Evolutionary conservation across 169 alveolate species (phyloP).

Genomic region (Nephromyces sp.): DNA sequence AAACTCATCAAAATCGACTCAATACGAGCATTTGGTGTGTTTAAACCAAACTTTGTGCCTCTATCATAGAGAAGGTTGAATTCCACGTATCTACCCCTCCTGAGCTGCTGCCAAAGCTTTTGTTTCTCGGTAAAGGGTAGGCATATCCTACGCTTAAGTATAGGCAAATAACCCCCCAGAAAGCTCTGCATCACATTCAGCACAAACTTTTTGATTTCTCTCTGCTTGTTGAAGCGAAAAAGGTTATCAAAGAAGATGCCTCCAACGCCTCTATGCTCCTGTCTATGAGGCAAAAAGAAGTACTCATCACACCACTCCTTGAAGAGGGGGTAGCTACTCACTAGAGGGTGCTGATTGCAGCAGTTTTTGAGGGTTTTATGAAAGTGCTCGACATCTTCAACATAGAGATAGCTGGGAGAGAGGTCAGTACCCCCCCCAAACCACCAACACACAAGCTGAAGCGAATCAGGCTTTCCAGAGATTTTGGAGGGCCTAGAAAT

Average conservation of each 20-base stretch:
- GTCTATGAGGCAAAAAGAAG: constrained; percentile 59
- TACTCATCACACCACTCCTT: constrained; percentile 71
- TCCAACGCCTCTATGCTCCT: constrained; percentile 73
- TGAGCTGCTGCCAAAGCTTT: constrained; percentile 62
- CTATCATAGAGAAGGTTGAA: constrained; percentile 67
- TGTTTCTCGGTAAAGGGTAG: constrained; percentile 51
- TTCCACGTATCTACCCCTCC: constrained; percentile 78
- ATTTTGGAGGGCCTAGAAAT: constrained; percentile 35
- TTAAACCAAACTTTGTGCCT: constrained; percentile 73
- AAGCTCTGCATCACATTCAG: constrained; percentile 13
- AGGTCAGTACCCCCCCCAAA: constrained; percentile 83
- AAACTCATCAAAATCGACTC: constrained; percentile 57
- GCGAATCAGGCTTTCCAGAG: constrained; percentile 3
- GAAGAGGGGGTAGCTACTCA: constrained; percentile 53
- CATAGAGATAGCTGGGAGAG: constrained; percentile 68
- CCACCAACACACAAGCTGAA: constrained; percentile 53
- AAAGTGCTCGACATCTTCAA: constrained; percentile 60
- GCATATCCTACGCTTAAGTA: constrained; percentile 50
- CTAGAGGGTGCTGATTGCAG: constrained; percentile 50
- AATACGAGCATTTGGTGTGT: constrained; percentile 35
- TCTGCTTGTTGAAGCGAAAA: constrained; percentile 33
- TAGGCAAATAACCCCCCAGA: constrained; percentile 47
- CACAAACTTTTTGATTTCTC: constrained; percentile 19
- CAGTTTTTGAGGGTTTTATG: constrained; percentile 58
- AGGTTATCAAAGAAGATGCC: constrained; percentile 80